These are phyloP conservation scores for Candida boidinii DNA, from an alignment of 805 yeast genomes.

Conservation along the genomic window DNA sequence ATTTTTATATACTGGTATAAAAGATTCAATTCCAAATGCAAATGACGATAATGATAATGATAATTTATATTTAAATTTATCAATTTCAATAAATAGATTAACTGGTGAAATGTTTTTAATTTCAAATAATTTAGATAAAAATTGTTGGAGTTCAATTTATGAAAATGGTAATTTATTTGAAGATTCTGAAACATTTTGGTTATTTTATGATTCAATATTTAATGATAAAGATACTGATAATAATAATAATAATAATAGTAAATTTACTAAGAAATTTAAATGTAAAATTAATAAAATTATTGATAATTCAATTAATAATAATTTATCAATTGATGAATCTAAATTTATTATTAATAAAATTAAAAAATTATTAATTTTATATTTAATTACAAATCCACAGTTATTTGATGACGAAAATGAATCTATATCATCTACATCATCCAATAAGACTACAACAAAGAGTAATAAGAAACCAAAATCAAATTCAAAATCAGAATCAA, in stretches of 20 bases:
- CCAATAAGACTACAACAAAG: too few relatives aligned
- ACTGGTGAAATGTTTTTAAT: conserved; percentile 25
- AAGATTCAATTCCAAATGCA: too few relatives aligned
- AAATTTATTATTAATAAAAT: too few relatives aligned
- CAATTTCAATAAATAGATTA: conserved; percentile 21
- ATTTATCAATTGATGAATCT: too few relatives aligned
- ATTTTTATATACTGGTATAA: too few relatives aligned
- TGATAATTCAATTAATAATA: neutral
- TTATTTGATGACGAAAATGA: conserved; percentile 5
- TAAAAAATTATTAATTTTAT: conserved; percentile 18
- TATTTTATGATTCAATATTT: conserved; percentile 15
- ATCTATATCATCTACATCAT: too few relatives aligned
- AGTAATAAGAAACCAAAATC: too few relatives aligned
- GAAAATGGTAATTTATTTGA: conserved; percentile 23
- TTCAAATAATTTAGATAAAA: conserved; percentile 25
- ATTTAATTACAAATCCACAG: conserved; percentile 18
- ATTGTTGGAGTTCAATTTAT: conserved; percentile 26
- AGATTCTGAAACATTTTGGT: conserved; percentile 18
- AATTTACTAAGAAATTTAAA: conserved; percentile 1
- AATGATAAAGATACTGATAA: conserved; percentile 2
- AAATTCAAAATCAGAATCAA: too few relatives aligned
- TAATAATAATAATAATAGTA: conserved; percentile 1
- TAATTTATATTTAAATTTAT: conserved; percentile 10
- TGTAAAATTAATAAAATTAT: conserved; percentile 1
- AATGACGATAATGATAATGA: neutral